Evolutionary conservation across 139 green algal species (phyloP).

Genomic region (Chlorella sp.): DNA sequence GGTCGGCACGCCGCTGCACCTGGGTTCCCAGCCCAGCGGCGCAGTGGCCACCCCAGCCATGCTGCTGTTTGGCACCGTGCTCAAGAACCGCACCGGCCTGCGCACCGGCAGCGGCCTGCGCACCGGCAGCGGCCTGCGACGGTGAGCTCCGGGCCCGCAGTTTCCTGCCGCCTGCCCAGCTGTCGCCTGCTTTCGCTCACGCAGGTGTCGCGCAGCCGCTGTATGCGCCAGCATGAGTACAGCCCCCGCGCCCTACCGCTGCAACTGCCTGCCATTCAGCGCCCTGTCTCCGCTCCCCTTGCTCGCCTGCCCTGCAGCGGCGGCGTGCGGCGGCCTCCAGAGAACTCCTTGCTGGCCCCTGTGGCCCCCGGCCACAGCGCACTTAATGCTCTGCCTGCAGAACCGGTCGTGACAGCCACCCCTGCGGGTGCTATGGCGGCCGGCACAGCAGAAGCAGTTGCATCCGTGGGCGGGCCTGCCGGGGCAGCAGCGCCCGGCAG

Average conservation of each 20-base stretch:
- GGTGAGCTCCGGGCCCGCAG: background rate
- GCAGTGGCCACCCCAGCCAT: constrained; percentile 29
- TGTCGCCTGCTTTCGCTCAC: no score
- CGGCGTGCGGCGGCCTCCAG: constrained; percentile 5
- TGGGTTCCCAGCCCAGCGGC: constrained; percentile 10
- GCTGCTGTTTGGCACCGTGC: constrained; percentile 33
- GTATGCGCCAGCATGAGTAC: no score
- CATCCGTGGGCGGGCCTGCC: no score
- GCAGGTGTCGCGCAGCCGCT: no score
- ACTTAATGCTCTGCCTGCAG: constrained; percentile 13
- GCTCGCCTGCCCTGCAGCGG: background rate
- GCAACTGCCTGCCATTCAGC: no score
- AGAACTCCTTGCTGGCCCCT: constrained; percentile 23
- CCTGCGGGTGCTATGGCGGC: background rate
- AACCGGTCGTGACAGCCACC: background rate
- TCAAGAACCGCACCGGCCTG: constrained; percentile 13
- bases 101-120: constrained; percentile 17
- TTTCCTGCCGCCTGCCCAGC: no score
- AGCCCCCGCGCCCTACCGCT: no score
- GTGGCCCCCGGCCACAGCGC: constrained; percentile 3
- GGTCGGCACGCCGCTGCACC: constrained; percentile 29
- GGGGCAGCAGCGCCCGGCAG: no score
- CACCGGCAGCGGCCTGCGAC: constrained; percentile 28
- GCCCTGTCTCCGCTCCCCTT: no score
- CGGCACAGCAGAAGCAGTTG: no score